Evolutionary conservation across 345 rosid species (phyloP).

Genomic region (Carallia brachiata): DNA sequence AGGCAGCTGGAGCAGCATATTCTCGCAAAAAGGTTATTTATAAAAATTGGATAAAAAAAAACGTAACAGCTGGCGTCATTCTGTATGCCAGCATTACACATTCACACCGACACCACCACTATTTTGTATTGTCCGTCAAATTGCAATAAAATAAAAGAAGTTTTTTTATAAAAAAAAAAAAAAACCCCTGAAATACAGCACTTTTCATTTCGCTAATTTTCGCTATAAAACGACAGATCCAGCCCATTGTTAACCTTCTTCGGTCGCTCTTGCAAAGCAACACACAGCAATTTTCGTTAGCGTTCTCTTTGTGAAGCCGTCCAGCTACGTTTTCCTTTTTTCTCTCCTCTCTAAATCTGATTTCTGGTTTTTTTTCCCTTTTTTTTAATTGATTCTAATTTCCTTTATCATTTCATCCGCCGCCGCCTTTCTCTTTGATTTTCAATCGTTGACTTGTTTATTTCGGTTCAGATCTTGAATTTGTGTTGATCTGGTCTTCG

Average conservation of each 20-base stretch:
- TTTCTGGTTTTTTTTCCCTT: neutral
- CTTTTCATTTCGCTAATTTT: neutral
- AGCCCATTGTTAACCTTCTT: neutral
- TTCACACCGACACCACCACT: constrained; percentile 21
- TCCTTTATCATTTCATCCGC: neutral
- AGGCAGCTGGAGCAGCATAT: neutral
- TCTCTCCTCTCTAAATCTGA: neutral
- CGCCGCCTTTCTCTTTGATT: neutral
- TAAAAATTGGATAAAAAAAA: too few relatives aligned
- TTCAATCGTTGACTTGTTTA: neutral
- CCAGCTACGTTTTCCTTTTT: constrained; percentile 26
- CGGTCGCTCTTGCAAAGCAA: fast-evolving
- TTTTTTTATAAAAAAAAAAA: neutral
- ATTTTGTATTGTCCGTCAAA: neutral
- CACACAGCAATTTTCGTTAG: too few relatives aligned
- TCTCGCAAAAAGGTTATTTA: neutral
- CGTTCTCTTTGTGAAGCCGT: neutral
- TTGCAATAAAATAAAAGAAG: neutral
- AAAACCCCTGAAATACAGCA: neutral
- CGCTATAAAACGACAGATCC: neutral
- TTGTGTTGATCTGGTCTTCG: neutral
- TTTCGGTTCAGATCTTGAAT: neutral
- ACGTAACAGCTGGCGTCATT: constrained; percentile 38
- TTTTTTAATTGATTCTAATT: neutral
- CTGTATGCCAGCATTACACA: constrained; percentile 32